A percentile compares a stretch with the other conserved stretches of the same genome.
Evolutionary conservation across 2,329 filamentous ascomycete species (phyloP).

Genomic region (Bipolaris cookei): DNA sequence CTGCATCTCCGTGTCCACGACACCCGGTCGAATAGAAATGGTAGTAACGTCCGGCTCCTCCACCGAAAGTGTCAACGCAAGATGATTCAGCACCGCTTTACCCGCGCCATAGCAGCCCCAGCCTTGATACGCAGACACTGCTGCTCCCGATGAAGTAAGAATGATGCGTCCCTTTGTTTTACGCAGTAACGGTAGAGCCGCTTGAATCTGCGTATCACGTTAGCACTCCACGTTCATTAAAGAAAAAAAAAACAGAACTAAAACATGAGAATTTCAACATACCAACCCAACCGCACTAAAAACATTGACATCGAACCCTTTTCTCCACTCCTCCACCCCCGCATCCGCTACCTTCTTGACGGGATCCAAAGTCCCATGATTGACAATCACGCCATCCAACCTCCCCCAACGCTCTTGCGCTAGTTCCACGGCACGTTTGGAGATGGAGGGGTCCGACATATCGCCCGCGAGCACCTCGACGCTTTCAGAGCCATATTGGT

Average conservation of each 20-base stretch:
- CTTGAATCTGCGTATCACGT: constrained; percentile 63
- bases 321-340: constrained; percentile 75
- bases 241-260: background rate
- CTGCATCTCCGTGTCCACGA: constrained; percentile 91
- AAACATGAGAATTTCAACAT: constrained; percentile 47
- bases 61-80: constrained; percentile 72
- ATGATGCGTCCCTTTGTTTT: constrained; percentile 73
- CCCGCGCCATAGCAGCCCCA: constrained; percentile 85
- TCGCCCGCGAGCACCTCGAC: constrained; percentile 66
- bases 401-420: constrained; percentile 72
- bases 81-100: constrained; percentile 83
- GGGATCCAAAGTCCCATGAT: constrained; percentile 83
- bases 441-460: constrained; percentile 60
- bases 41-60: constrained; percentile 80
- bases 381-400: constrained; percentile 83
- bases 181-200: constrained; percentile 72
- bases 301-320: constrained; percentile 81
- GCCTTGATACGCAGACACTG: constrained; percentile 67
- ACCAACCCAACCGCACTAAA: constrained; percentile 83
- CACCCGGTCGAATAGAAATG: constrained; percentile 76
- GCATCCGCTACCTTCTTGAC: constrained; percentile 72
- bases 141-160: constrained; percentile 81
- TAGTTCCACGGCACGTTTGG: constrained; percentile 66
- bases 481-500: constrained; percentile 58
- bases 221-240: background rate